These are phyloP conservation scores for Chrysanthemum lavandulifolium DNA, from an alignment of 129 eudicot genomes.

Conservation along the genomic window DNA sequence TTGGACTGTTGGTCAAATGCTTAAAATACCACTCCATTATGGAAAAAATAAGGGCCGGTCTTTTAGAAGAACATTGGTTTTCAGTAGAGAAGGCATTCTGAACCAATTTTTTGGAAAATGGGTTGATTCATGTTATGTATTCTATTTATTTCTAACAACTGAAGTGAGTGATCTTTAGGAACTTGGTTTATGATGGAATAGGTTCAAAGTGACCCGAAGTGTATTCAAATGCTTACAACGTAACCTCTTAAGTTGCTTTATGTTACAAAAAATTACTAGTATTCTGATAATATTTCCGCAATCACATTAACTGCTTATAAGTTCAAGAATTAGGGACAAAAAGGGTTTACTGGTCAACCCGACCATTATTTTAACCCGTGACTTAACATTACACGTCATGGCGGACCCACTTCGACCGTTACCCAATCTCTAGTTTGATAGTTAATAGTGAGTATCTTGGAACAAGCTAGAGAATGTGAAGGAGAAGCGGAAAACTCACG, in stretches of 20 bases:
- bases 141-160: neutral
- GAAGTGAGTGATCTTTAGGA: neutral
- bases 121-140: neutral
- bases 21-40: neutral
- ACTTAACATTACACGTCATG: neutral
- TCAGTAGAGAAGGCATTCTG: neutral
- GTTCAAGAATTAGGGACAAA: neutral
- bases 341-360: neutral
- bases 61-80: neutral
- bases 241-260: neutral
- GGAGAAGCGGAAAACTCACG: slow-evolving; percentile 35
- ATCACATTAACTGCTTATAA: neutral
- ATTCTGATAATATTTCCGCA: neutral
- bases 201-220: neutral
- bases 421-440: too few relatives aligned
- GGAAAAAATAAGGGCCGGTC: neutral
- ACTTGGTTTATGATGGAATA: neutral
- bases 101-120: neutral
- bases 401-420: neutral
- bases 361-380: neutral
- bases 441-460: neutral
- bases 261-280: neutral
- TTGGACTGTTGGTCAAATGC: neutral
- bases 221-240: neutral
- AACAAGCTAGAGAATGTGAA: neutral